Percentiles rank a stretch among this genome's conserved stretches.
phyloP scores from a whole-genome alignment of 148 eudicot genomes.

The Spergularia bocconei region DNA sequence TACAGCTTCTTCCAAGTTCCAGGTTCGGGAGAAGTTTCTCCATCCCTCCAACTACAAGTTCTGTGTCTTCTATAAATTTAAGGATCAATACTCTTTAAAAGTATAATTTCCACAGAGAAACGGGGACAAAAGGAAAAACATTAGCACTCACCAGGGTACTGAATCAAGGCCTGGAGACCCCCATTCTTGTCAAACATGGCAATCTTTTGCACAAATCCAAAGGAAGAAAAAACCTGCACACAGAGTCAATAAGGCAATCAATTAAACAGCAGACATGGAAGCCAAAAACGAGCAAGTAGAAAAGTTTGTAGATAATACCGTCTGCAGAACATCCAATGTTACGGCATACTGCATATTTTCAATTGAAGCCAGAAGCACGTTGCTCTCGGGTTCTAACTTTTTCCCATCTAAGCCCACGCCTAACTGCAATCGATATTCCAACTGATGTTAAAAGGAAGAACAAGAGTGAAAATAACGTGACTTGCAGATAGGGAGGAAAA shows the following conservation, averaged over 20 bases:
- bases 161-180: conserved; percentile 93
- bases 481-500: not conserved
- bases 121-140: not conserved
- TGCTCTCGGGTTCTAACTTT: conserved; percentile 87
- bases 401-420: conserved; percentile 76
- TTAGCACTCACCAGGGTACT: conserved; percentile 71
- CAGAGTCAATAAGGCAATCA: conserved; percentile 7
- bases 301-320: conserved; percentile 41
- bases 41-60: not conserved
- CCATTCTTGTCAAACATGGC: conserved; percentile 99
- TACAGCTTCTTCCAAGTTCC: not conserved
- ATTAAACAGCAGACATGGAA: not conserved
- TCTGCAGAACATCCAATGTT: conserved; percentile 80
- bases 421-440: conserved; percentile 37
- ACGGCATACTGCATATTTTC: conserved; percentile 97
- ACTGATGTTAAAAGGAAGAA: not conserved
- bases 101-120: not conserved
- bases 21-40: not conserved
- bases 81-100: not conserved
- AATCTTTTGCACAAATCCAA: conserved; percentile 92
- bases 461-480: not conserved
- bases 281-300: conserved; percentile 3
- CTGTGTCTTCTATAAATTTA: not conserved
- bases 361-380: conserved; percentile 91
- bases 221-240: conserved; percentile 82